Percentiles rank a stretch among this genome's conserved stretches.
phyloP scores from a whole-genome alignment of 129 eudicot genomes.

The Centella asiatica region DNA sequence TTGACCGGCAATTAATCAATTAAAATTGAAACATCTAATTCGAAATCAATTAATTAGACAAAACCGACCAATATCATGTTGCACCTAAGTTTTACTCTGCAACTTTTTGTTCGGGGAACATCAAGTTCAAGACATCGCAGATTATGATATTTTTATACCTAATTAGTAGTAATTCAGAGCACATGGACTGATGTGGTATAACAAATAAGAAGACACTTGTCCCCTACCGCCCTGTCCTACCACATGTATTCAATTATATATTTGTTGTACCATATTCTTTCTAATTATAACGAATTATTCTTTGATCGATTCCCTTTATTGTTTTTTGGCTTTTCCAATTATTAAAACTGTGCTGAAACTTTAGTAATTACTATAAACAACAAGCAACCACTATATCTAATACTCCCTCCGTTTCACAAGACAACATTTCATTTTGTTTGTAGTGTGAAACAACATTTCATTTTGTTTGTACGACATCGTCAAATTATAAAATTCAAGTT shows the following conservation, averaged over 20 bases:
- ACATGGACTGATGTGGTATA: background rate
- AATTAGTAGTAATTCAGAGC: background rate
- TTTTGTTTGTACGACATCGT: no score
- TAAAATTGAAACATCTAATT: background rate
- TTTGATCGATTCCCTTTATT: background rate
- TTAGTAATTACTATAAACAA: background rate
- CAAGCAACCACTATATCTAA: no score
- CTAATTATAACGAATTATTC: background rate
- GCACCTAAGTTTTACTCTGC: no score
- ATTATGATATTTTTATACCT: background rate
- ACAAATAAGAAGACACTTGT: background rate
- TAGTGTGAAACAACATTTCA: no score
- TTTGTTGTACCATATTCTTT: background rate
- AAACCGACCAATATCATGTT: no score
- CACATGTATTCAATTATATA: constrained; percentile 1
- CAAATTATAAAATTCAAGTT: no score
- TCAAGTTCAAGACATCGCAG: background rate
- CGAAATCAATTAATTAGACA: background rate
- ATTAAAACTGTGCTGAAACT: background rate
- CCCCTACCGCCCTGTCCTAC: constrained; percentile 1
- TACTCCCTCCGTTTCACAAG: no score
- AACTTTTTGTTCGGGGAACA: background rate
- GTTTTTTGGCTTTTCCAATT: background rate
- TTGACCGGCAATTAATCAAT: background rate
- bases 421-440: no score